Conservation (phyloP, 1,284 basidiomycete species). For the Trichosporon coremiiforme region DNA sequence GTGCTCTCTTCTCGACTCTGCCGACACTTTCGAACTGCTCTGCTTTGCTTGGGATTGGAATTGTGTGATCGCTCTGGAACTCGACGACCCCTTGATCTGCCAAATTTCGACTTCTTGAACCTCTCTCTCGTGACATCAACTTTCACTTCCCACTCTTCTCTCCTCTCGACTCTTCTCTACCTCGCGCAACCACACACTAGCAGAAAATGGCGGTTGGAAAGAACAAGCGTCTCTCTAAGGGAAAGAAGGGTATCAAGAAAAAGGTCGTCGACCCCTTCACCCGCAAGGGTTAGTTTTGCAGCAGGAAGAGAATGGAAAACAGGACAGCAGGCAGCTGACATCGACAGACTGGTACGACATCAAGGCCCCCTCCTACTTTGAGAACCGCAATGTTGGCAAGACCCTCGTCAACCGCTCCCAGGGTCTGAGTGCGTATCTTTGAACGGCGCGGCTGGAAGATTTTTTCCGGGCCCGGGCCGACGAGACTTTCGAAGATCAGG, state of each 20-base stretch:
- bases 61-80: not conserved
- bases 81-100: not conserved
- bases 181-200: constrained; percentile 2
- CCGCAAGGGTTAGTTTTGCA: constrained; percentile 73
- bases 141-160: not conserved
- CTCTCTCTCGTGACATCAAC: not conserved
- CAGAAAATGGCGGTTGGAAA: constrained; percentile 84
- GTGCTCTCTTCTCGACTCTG: too few species aligned
- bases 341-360: constrained; percentile 97
- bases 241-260: constrained; percentile 99
- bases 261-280: constrained; percentile 99
- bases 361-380: constrained; percentile 98
- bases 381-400: constrained; percentile 96
- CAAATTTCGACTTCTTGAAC: too few species aligned
- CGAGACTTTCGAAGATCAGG: not conserved
- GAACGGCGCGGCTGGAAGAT: not conserved
- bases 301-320: not conserved
- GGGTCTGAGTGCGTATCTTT: constrained; percentile 79
- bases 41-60: not conserved
- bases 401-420: constrained; percentile 98
- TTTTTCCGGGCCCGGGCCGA: not conserved
- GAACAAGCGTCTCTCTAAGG: constrained; percentile 99
- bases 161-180: not conserved
- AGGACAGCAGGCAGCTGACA: constrained; percentile 32
- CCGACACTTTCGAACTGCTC: too few species aligned